Evolutionary conservation across 352 stramenopile genomes (phyloP).

Genomic region (Pythium diclinum): DNA sequence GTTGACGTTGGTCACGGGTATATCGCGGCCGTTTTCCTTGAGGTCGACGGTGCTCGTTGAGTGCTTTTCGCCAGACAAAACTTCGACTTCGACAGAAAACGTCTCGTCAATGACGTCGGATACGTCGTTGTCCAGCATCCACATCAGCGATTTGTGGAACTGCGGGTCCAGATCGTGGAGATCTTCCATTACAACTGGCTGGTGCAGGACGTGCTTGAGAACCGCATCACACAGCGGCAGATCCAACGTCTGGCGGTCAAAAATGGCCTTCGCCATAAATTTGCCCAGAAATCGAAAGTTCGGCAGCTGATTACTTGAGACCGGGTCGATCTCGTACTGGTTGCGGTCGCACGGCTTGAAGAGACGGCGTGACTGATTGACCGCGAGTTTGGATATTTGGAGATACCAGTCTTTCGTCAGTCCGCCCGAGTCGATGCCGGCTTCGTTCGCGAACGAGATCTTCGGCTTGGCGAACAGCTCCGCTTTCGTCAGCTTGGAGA

Average conservation of each 20-base stretch:
- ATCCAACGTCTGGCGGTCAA: constrained; percentile 80
- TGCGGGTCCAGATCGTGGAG: constrained; percentile 75
- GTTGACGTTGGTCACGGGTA: constrained; percentile 49
- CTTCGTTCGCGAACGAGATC: constrained; percentile 79
- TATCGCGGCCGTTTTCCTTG: constrained; percentile 37
- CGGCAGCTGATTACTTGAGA: constrained; percentile 31
- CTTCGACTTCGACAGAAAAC: constrained; percentile 70
- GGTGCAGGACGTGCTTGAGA: constrained; percentile 66
- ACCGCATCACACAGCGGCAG: constrained; percentile 72
- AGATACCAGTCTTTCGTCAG: constrained; percentile 91
- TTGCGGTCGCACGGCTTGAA: constrained; percentile 58
- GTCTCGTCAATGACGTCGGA: constrained; percentile 77
- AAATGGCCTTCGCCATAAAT: constrained; percentile 84
- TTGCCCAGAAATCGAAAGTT: constrained; percentile 72
- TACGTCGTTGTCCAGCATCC: constrained; percentile 88
- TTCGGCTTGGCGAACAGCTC: constrained; percentile 71
- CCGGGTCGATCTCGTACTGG: constrained; percentile 48
- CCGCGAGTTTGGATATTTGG: constrained; percentile 54
- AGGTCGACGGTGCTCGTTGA: constrained; percentile 29
- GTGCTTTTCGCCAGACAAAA: not conserved
- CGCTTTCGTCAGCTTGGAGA: constrained; percentile 41
- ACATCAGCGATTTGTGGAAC: constrained; percentile 75
- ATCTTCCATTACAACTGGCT: constrained; percentile 47
- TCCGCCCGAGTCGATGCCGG: constrained; percentile 84
- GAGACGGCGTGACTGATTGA: constrained; percentile 33